Evolutionary conservation across 2,329 filamentous ascomycete species (phyloP).

Genomic region (Conoideocrella luteorostrata): DNA sequence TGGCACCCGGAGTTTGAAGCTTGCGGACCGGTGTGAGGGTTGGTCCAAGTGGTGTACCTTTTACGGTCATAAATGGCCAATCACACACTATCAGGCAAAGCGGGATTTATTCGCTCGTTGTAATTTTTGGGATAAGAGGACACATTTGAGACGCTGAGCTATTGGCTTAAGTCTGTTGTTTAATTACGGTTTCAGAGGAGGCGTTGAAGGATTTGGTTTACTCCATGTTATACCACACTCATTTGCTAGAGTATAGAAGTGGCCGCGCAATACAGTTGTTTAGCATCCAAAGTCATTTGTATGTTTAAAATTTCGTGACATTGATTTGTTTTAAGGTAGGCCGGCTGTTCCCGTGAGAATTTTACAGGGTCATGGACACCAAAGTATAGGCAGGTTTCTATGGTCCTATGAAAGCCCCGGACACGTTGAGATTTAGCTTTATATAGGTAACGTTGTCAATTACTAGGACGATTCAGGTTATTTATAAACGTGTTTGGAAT

Average conservation of each 20-base stretch:
- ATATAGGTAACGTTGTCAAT: no score
- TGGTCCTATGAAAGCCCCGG: no score
- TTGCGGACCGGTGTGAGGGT: not conserved
- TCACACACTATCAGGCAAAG: not conserved
- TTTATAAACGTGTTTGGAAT: not conserved
- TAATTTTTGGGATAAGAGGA: constrained; percentile 1
- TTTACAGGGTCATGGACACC: no score
- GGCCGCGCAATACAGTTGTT: not conserved
- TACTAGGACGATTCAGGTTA: no score
- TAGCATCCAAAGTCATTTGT: not conserved
- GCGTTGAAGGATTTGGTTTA: constrained; percentile 3
- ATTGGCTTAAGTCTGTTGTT: not conserved
- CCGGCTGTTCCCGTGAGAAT: no score
- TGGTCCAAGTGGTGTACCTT: no score
- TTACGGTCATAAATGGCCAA: not conserved
- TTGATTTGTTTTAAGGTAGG: no score
- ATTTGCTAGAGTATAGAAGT: constrained; percentile 11
- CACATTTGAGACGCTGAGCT: not conserved
- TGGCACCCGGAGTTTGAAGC: constrained; percentile 6
- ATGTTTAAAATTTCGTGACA: no score
- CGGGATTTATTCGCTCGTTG: not conserved
- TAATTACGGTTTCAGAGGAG: not conserved
- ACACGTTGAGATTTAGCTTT: no score
- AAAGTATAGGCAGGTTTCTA: no score
- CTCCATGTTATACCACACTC: constrained; percentile 3